Evolutionary conservation across 192 early-diverging fungal species (phyloP), one percentile per base, ranked within the genome.

Genomic region (Glomus cerebriforme): DNA sequence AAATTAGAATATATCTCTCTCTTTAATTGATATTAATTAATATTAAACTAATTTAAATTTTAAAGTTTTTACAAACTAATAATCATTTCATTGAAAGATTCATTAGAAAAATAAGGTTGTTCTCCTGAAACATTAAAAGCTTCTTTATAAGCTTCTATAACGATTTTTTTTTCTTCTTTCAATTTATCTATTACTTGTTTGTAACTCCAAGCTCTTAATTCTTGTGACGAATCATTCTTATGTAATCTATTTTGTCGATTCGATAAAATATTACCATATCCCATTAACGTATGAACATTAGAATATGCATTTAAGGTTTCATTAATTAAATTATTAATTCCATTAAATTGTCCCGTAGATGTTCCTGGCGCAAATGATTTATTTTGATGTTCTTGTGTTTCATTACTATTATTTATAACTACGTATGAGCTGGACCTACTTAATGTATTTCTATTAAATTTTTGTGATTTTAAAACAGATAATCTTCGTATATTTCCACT

Each of bases 241-340:
- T 76, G 43, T 19, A 12, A 37, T 27, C 15, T 31, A 7, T 31
- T n/a, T 22, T 22, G 49, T 54, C 19, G 3, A 54, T 54, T 54
- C 15, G 1, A 54, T 43, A 43, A 43, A 2, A 43, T 43, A 26
- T 43, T 64, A 2, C 37, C 35, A 45, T 77, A 77, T 32, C 75
- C 75, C 75, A 77, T 77, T 45, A 66, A 66, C 7, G 27, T 66
- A 77, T 34, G 43, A 26, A 77, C 75, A 47, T 66, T 66, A 22
- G 35, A 49, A 19, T 58, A 66, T 34, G 75, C 22, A 47, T 66
- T 63, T 24, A 77, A 49, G 13, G 75, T 47, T 45, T 64, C 64
- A n/a, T 27, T 47, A 29, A 66, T 47, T 10, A 77, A 34, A 34
- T 66, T 37, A 32, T 66, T 65, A 37, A 35, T 15, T 13, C 26